phyloP scores from a whole-genome alignment of 345 rosid species.

The Citrus trifoliata region DNA sequence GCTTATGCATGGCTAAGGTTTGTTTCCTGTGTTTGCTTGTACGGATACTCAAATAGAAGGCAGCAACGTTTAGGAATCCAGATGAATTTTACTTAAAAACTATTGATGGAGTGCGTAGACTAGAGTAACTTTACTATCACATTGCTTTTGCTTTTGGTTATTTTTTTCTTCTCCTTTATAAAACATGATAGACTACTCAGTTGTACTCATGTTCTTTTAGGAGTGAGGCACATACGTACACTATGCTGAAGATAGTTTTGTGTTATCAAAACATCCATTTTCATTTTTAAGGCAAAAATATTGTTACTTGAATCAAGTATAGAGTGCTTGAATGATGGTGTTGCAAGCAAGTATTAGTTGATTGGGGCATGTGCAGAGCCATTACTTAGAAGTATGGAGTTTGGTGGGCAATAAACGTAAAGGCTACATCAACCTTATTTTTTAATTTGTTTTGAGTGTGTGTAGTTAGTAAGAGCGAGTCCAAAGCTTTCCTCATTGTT shows the following conservation, averaged over 20 bases:
- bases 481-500: too few relatives aligned
- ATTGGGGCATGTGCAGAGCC: too few relatives aligned
- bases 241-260: neutral
- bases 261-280: too few relatives aligned
- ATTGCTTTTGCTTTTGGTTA: conserved; percentile 5
- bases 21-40: neutral
- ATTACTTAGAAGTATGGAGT: too few relatives aligned
- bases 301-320: neutral
- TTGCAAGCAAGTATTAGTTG: too few relatives aligned
- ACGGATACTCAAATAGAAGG: conserved; percentile 79
- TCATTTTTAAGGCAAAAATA: neutral
- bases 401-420: too few relatives aligned
- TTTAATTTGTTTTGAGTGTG: too few relatives aligned
- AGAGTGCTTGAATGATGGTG: neutral
- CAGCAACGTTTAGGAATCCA: conserved; percentile 74
- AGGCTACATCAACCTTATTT: too few relatives aligned
- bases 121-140: conserved; percentile 40
- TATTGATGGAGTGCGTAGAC: conserved; percentile 54
- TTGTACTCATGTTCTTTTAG: conserved; percentile 27
- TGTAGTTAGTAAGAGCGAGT: too few relatives aligned
- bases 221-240: conserved; percentile 66
- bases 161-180: neutral
- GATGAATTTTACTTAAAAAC: conserved; percentile 78
- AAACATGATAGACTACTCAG: neutral
- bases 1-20: neutral